Evolutionary conservation across 2,329 filamentous ascomycete genomes (phyloP).

Genomic region (Alternaria sp.): DNA sequence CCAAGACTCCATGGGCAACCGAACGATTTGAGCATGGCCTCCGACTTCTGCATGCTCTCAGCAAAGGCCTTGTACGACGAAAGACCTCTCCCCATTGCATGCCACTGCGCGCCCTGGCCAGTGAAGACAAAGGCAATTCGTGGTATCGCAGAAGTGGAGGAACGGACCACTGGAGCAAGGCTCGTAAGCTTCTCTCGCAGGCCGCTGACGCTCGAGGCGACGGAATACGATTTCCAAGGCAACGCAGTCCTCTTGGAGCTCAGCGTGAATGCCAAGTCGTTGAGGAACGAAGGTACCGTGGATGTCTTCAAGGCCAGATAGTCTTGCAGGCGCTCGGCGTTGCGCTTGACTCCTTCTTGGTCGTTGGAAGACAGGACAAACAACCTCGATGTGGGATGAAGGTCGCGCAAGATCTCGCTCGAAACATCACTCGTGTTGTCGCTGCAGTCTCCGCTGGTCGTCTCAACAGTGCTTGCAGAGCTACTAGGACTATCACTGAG

Average conservation of each 20-base stretch:
- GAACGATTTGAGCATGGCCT: slow-evolving; percentile 9
- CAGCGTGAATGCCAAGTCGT: slow-evolving; percentile 5
- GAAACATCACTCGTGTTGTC: slow-evolving; percentile 5
- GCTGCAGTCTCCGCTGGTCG: not conserved
- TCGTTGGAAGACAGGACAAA: slow-evolving; percentile 8
- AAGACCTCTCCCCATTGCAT: slow-evolving; percentile 32
- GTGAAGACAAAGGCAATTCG: slow-evolving; percentile 37
- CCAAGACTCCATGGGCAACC: slow-evolving; percentile 7
- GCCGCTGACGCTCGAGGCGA: not conserved
- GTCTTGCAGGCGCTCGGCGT: slow-evolving; percentile 4
- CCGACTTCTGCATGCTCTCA: slow-evolving; percentile 5
- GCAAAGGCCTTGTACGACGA: not conserved
- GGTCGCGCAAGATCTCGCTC: slow-evolving; percentile 6
- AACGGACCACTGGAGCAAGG: slow-evolving; percentile 6
- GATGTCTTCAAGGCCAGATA: slow-evolving; percentile 2
- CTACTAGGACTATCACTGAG: not conserved
- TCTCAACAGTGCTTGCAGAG: slow-evolving; percentile 1
- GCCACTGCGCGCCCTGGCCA: slow-evolving; percentile 45
- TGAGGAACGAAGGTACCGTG: not conserved
- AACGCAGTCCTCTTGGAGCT: slow-evolving; percentile 1
- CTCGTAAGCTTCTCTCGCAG: slow-evolving; percentile 1
- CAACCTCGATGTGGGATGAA: not conserved
- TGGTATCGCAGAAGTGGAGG: slow-evolving; percentile 3
- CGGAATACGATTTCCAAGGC: slow-evolving; percentile 8
- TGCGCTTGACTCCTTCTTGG: slow-evolving; percentile 9